Evolutionary conservation across 805 yeast genomes (phyloP).

Genomic region (Schwanniomyces yamadae): DNA sequence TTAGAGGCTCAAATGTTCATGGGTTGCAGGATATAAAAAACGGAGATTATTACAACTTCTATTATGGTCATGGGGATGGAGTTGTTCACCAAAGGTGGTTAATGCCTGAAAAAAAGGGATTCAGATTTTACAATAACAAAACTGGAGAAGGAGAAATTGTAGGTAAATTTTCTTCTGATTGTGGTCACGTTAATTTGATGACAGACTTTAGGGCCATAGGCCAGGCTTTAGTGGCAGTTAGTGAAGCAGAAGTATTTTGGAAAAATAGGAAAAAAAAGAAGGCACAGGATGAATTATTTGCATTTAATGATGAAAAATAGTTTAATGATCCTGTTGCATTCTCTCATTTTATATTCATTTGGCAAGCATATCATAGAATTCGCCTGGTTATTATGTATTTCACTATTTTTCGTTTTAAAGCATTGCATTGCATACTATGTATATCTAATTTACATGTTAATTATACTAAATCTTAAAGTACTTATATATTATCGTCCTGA

Average conservation of each 20-base stretch:
- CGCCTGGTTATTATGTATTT: too few species aligned
- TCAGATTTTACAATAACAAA: conserved; percentile 30
- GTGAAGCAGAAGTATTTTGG: conserved; percentile 55
- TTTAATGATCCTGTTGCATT: too few species aligned
- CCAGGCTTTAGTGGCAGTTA: conserved; percentile 62
- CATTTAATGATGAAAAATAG: not conserved
- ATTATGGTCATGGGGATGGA: conserved; percentile 92
- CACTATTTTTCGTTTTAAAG: too few species aligned
- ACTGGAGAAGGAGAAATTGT: conserved; percentile 51
- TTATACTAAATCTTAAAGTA: too few species aligned
- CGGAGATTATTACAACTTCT: conserved; percentile 74
- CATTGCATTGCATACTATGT: too few species aligned
- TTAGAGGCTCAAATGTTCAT: conserved; percentile 71
- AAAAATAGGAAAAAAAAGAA: conserved; percentile 7
- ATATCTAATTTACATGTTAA: too few species aligned
- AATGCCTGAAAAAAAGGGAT: conserved; percentile 75
- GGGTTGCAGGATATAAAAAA: conserved; percentile 59
- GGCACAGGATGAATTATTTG: not conserved
- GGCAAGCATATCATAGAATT: too few species aligned
- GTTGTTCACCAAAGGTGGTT: conserved; percentile 82
- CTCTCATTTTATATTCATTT: too few species aligned
- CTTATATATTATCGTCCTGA: conserved; percentile 9
- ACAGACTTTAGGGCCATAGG: conserved; percentile 74
- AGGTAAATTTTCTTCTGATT: conserved; percentile 59
- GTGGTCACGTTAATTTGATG: conserved; percentile 80